These are phyloP conservation scores for Penicillium samsonianum DNA, from an alignment of 495 filamentous ascomycete species.

Conservation along the genomic window DNA sequence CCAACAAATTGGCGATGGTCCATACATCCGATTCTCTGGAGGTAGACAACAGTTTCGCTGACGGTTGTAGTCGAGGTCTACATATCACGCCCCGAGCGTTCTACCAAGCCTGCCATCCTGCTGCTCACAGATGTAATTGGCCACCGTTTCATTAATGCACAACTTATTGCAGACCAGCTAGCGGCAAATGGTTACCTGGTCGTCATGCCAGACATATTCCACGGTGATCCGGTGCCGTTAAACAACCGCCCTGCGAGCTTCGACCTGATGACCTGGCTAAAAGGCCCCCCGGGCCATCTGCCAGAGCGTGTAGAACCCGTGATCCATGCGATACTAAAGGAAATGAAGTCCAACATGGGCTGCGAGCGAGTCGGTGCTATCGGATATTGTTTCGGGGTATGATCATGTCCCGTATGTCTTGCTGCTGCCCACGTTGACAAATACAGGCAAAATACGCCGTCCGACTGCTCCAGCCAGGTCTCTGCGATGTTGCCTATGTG, in stretches of 20 bases:
- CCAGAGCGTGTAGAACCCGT: conserved; percentile 59
- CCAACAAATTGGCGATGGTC: conserved; percentile 31
- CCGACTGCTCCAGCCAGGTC: conserved; percentile 38
- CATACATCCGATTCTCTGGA: not conserved
- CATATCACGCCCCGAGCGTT: conserved; percentile 25
- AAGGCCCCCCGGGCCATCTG: conserved; percentile 56
- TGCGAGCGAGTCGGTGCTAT: conserved; percentile 64
- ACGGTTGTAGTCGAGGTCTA: conserved; percentile 32
- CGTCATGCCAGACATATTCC: conserved; percentile 59
- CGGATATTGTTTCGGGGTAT: conserved; percentile 76
- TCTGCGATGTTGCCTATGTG: conserved; percentile 59
- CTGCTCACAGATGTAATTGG: conserved; percentile 39
- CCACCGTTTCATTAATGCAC: conserved; percentile 37
- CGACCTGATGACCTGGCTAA: conserved; percentile 33
- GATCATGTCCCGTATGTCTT: not conserved
- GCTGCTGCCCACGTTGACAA: not conserved
- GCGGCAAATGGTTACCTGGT: conserved; percentile 77
- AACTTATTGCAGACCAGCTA: conserved; percentile 66
- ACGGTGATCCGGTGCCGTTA: conserved; percentile 36
- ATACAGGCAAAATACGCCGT: conserved; percentile 51
- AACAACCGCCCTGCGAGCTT: conserved; percentile 33
- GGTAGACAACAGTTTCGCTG: not conserved
- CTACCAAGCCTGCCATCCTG: conserved; percentile 31
- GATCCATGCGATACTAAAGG: conserved; percentile 53
- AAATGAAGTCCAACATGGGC: conserved; percentile 53